These are phyloP conservation scores for Aspergillus wentii DNA, from an alignment of 495 filamentous ascomycete genomes.

Conservation along the genomic window DNA sequence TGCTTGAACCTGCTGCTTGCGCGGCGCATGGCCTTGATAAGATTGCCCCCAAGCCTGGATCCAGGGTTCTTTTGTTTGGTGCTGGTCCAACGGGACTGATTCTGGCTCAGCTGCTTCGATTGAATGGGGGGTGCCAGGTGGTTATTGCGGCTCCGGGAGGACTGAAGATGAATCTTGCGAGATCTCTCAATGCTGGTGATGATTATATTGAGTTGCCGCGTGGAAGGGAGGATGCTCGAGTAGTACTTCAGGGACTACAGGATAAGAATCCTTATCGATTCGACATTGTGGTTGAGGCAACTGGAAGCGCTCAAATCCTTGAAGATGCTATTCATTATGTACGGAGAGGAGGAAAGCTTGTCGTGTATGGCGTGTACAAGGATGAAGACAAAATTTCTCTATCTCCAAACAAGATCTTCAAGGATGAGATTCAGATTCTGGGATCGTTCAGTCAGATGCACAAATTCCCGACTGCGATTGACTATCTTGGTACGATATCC, in stretches of 20 bases:
- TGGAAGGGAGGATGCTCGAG: conserved; percentile 19
- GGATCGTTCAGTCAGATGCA: conserved; percentile 57
- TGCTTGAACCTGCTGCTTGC: conserved; percentile 59
- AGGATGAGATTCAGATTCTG: conserved; percentile 53
- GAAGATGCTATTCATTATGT: conserved; percentile 56
- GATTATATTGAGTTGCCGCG: conserved; percentile 49
- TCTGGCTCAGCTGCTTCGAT: conserved; percentile 46
- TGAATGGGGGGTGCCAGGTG: conserved; percentile 51
- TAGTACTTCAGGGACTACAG: conserved; percentile 35
- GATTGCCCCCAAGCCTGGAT: conserved; percentile 49
- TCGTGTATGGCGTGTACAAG: conserved; percentile 55
- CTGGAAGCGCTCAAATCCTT: conserved; percentile 49
- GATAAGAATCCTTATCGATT: conserved; percentile 55
- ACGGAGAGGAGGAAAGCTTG: conserved; percentile 51
- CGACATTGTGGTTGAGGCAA: conserved; percentile 51
- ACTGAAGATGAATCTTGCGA: conserved; percentile 55
- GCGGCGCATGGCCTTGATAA: conserved; percentile 56
- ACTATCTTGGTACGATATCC: conserved; percentile 1
- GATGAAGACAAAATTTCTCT: conserved; percentile 48
- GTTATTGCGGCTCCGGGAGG: conserved; percentile 54
- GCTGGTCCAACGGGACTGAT: conserved; percentile 53
- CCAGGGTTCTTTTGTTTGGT: conserved; percentile 33
- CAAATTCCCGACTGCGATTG: conserved; percentile 37
- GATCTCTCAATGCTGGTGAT: conserved; percentile 50
- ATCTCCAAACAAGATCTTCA: conserved; percentile 50